Evolutionary conservation across 1,139 yeast genomes (phyloP).

Genomic region (Lodderomyces theae): DNA sequence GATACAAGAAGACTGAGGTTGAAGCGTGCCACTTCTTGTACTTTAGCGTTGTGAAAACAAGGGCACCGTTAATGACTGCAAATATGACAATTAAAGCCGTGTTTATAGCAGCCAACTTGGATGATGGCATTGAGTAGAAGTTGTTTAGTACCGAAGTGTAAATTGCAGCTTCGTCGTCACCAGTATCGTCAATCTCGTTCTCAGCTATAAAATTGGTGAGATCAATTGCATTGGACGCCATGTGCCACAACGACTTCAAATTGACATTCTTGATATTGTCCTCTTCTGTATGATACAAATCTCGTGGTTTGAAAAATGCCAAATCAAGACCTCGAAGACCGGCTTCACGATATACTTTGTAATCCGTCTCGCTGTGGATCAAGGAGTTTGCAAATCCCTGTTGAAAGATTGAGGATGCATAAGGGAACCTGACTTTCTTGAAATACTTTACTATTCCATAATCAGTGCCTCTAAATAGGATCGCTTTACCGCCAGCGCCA

Average conservation of each 20-base stretch:
- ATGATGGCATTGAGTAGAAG: constrained; percentile 55
- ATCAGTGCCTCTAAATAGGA: constrained; percentile 81
- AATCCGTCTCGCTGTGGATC: constrained; percentile 82
- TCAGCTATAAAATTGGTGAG: constrained; percentile 40
- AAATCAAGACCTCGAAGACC: constrained; percentile 84
- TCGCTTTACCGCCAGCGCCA: constrained; percentile 89
- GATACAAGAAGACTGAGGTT: constrained; percentile 44
- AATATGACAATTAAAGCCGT: constrained; percentile 48
- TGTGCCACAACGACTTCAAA: constrained; percentile 73
- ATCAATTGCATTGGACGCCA: constrained; percentile 71
- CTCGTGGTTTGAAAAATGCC: constrained; percentile 61
- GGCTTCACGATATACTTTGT: constrained; percentile 60
- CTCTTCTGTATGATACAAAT: constrained; percentile 73
- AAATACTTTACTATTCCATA: constrained; percentile 53
- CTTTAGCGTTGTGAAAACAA: constrained; percentile 46
- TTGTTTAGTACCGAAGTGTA: constrained; percentile 61
- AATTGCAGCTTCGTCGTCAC: constrained; percentile 45
- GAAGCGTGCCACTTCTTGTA: constrained; percentile 51
- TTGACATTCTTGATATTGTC: constrained; percentile 69
- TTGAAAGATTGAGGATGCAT: constrained; percentile 75
- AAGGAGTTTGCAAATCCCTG: constrained; percentile 76
- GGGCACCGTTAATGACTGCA: constrained; percentile 52
- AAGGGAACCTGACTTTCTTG: constrained; percentile 60
- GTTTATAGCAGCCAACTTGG: constrained; percentile 46
- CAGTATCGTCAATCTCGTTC: constrained; percentile 36